A percentile compares a stretch with the other conserved stretches of the same genome.
Evolutionary conservation across 768 basidiomycete genomes (phyloP).

Genomic region (Lyophyllum semitale): DNA sequence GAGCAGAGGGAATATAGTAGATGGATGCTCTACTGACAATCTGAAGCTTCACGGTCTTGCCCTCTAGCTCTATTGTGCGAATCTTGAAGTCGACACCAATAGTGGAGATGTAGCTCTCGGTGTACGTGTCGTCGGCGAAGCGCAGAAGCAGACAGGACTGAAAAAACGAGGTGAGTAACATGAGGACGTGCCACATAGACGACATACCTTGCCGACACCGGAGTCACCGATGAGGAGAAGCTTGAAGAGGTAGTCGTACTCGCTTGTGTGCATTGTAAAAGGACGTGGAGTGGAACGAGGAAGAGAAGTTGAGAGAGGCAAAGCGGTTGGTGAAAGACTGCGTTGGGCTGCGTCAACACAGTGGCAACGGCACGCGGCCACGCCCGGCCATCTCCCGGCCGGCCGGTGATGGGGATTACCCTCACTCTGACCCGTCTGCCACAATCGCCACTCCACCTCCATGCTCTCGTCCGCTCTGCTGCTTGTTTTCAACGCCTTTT

Average conservation of each 20-base stretch:
- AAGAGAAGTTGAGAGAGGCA: slow-evolving; percentile 26
- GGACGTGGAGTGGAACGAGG: slow-evolving; percentile 18
- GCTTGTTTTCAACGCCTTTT: not conserved
- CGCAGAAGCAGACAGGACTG: slow-evolving; percentile 91
- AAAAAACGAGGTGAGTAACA: slow-evolving; percentile 23
- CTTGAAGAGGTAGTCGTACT: slow-evolving; percentile 96
- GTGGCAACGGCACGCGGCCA: slow-evolving; percentile 21
- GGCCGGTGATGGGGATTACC: slow-evolving; percentile 10
- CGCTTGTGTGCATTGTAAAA: slow-evolving; percentile 78
- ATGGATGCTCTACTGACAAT: slow-evolving; percentile 67
- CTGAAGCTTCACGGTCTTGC: slow-evolving; percentile 97
- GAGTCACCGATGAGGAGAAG: slow-evolving; percentile 94
- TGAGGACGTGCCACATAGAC: slow-evolving; percentile 18
- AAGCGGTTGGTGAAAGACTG: slow-evolving; percentile 28
- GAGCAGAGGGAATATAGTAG: slow-evolving; percentile 3
- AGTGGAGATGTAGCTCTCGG: slow-evolving; percentile 95
- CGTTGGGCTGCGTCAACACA: slow-evolving; percentile 27
- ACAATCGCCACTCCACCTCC: not conserved
- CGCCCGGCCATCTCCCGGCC: slow-evolving; percentile 14
- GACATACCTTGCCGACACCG: slow-evolving; percentile 87
- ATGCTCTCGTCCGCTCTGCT: slow-evolving; percentile 1
- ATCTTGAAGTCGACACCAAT: slow-evolving; percentile 99
- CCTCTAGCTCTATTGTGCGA: slow-evolving; percentile 97
- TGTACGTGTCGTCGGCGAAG: slow-evolving; percentile 96
- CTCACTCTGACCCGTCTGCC: not conserved